Conservation (phyloP, 805 yeast genomes). For the Metschnikowia borealis region DNA sequence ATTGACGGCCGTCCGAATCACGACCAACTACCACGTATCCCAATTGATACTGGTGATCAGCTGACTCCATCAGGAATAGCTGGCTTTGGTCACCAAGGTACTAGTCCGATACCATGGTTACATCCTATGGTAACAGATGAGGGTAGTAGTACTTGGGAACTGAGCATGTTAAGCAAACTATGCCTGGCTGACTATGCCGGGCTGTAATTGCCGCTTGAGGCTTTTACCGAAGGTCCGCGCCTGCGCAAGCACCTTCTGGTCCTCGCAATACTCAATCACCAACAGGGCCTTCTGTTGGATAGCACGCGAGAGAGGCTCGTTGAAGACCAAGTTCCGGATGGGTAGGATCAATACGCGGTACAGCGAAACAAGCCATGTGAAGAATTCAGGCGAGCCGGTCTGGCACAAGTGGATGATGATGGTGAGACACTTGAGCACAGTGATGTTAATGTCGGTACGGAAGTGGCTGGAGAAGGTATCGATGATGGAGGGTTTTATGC, state of each 20-base stretch:
- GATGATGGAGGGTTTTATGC: constrained; percentile 3
- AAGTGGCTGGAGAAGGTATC: constrained; percentile 1
- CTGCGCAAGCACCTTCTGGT: constrained; percentile 27
- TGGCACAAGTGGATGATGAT: constrained; percentile 48
- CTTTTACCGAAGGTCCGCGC: constrained; percentile 10
- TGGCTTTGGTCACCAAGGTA: no score
- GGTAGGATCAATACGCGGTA: constrained; percentile 18
- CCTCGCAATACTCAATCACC: constrained; percentile 27
- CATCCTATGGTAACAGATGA: no score
- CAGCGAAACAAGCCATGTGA: constrained; percentile 37
- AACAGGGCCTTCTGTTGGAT: constrained; percentile 36
- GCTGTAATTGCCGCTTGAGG: constrained; percentile 1
- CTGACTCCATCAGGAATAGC: no score
- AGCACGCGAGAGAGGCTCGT: constrained; percentile 15
- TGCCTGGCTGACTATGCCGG: neutral
- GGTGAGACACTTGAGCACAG: constrained; percentile 47
- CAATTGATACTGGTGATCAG: no score
- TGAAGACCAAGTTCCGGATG: constrained; percentile 12
- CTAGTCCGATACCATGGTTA: no score
- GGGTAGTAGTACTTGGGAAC: no score
- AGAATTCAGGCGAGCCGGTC: constrained; percentile 51
- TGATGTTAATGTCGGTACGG: constrained; percentile 5
- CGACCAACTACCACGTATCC: no score
- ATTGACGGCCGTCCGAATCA: no score
- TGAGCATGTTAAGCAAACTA: neutral